phyloP scores from a whole-genome alignment of 1,284 basidiomycete species.

The Fistulinella cinereoalba region DNA sequence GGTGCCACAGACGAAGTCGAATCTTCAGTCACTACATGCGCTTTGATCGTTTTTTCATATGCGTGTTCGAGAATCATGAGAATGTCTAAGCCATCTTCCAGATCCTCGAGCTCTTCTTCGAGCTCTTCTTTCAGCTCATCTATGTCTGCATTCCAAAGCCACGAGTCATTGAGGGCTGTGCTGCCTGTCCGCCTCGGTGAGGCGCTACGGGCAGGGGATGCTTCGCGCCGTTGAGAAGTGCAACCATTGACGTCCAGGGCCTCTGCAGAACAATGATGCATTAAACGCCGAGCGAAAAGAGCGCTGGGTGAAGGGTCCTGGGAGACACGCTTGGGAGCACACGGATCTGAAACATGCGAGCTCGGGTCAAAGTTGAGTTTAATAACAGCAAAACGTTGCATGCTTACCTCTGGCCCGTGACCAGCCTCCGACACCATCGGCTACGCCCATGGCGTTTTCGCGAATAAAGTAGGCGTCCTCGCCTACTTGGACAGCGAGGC shows the following conservation, averaged over 20 bases:
- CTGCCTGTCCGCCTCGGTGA: conserved; percentile 25
- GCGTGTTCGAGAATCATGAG: conserved; percentile 64
- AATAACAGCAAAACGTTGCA: conserved; percentile 6
- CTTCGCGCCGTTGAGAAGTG: conserved; percentile 15
- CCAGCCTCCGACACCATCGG: conserved; percentile 91
- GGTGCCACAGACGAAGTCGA: conserved; percentile 4
- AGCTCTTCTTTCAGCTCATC: conserved; percentile 44
- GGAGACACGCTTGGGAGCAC: conserved; percentile 18
- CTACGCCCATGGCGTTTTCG: conserved; percentile 82
- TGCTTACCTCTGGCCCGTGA: conserved; percentile 40
- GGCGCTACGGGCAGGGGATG: conserved; percentile 29
- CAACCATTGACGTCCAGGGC: conserved; percentile 39
- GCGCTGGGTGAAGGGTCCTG: conserved; percentile 60
- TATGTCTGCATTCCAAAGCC: conserved; percentile 39
- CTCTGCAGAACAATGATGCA: conserved; percentile 72
- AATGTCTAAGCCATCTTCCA: conserved; percentile 65
- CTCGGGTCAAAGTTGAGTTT: conserved; percentile 9
- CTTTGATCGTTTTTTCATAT: conserved; percentile 60
- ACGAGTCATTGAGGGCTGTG: conserved; percentile 26
- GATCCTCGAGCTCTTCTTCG: conserved; percentile 54
- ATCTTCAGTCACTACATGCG: conserved; percentile 46
- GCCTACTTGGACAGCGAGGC: conserved; percentile 70
- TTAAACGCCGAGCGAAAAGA: conserved; percentile 79
- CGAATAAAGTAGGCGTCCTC: conserved; percentile 86
- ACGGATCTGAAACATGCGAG: conserved; percentile 15